A percentile compares a stretch with the other conserved stretches of the same genome.
phyloP scores from a whole-genome alignment of 495 filamentous ascomycete species.

The Niebla homalea region DNA sequence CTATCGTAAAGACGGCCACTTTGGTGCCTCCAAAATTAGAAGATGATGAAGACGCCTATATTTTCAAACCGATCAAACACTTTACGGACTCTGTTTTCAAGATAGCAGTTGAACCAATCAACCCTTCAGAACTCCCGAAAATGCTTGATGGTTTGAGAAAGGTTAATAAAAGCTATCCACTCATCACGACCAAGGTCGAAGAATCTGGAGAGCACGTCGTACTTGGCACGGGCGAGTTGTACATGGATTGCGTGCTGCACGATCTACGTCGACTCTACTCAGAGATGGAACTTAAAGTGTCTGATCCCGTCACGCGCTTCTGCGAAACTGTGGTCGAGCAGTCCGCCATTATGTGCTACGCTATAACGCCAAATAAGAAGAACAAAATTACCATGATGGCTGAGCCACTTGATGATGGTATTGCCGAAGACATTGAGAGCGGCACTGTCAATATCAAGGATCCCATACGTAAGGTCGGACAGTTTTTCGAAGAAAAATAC shows the following conservation, averaged over 20 bases:
- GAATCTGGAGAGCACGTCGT: constrained; percentile 97
- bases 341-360: constrained; percentile 94
- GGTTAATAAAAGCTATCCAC: constrained; percentile 92
- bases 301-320: constrained; percentile 93
- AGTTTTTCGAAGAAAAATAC: constrained; percentile 95
- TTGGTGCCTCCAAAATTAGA: constrained; percentile 70
- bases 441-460: constrained; percentile 85
- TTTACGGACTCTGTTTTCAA: constrained; percentile 98
- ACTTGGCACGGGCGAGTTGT: constrained; percentile 87
- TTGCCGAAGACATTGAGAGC: constrained; percentile 88
- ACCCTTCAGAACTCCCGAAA: constrained; percentile 95
- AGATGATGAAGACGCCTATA: constrained; percentile 80
- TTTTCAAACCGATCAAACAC: constrained; percentile 85
- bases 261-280: constrained; percentile 86
- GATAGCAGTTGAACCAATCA: constrained; percentile 94
- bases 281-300: constrained; percentile 99
- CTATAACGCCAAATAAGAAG: constrained; percentile 95
- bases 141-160: constrained; percentile 96
- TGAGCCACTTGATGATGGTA: constrained; percentile 85
- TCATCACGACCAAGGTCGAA: constrained; percentile 93
- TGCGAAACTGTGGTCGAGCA: constrained; percentile 98
- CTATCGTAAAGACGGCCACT: constrained; percentile 96
- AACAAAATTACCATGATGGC: constrained; percentile 99
- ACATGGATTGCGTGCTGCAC: constrained; percentile 98
- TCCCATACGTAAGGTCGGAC: constrained; percentile 81